Conservation (phyloP, 768 basidiomycete species). For the Naganishia onofrii region DNA sequence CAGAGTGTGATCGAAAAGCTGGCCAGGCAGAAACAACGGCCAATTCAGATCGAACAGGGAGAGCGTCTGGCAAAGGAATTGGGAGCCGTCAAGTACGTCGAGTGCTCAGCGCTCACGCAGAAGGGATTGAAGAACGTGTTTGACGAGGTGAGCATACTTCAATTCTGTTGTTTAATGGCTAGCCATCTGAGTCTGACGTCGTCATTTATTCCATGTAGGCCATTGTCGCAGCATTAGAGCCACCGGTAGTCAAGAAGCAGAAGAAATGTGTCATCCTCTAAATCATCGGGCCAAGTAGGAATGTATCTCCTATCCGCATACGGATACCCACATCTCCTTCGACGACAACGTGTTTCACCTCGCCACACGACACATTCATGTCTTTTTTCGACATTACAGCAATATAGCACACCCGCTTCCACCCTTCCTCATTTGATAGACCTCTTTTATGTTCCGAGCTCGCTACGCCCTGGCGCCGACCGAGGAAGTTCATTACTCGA, state of each 20-base stretch:
- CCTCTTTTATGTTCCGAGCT: not conserved
- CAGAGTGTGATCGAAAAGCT: slow-evolving; percentile 90
- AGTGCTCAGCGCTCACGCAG: slow-evolving; percentile 98
- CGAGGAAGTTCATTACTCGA: not conserved
- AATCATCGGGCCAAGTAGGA: slow-evolving; percentile 38
- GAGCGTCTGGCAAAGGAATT: slow-evolving; percentile 94
- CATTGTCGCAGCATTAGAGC: slow-evolving; percentile 96
- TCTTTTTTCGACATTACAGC: not conserved
- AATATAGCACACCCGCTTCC: not conserved
- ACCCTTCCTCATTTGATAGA: slow-evolving; percentile 6
- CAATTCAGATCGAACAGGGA: slow-evolving; percentile 80
- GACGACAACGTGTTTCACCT: not conserved
- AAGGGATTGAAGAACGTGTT: slow-evolving; percentile 99
- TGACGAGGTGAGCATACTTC: slow-evolving; percentile 96
- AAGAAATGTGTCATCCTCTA: slow-evolving; percentile 82
- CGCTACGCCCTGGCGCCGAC: not conserved
- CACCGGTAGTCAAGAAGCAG: slow-evolving; percentile 83
- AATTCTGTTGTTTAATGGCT: no score
- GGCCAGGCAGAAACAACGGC: slow-evolving; percentile 90
- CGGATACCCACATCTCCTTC: not conserved
- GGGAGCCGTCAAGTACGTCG: slow-evolving; percentile 97
- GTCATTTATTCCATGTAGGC: slow-evolving; percentile 59
- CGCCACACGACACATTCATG: not conserved
- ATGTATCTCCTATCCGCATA: not conserved
- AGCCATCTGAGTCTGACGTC: no score